Evolutionary conservation across 352 stramenopile genomes (phyloP).

Genomic region (Globisporangium irregulare): DNA sequence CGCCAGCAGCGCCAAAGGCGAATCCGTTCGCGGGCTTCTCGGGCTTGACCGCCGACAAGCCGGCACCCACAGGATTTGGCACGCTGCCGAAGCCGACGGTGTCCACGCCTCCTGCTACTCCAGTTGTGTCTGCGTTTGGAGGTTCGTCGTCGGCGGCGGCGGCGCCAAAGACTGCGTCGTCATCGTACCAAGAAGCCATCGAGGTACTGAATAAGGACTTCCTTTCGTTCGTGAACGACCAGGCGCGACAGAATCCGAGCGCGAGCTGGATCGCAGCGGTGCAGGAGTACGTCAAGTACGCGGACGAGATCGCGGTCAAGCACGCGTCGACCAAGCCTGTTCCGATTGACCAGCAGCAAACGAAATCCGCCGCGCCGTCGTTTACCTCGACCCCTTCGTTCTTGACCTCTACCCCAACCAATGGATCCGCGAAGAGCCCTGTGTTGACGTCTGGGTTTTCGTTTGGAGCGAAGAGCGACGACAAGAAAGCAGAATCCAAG

Average conservation of each 20-base stretch:
- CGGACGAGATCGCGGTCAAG: constrained; percentile 52
- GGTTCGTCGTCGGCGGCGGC: constrained; percentile 4
- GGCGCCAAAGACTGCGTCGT: constrained; percentile 3
- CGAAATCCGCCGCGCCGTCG: constrained; percentile 13
- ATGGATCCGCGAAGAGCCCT: constrained; percentile 11
- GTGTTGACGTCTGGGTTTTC: constrained; percentile 19
- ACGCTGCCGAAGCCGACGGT: constrained; percentile 4
- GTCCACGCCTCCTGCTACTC: neutral
- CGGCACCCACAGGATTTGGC: constrained; percentile 11
- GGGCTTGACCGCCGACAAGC: constrained; percentile 33
- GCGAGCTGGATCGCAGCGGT: constrained; percentile 61
- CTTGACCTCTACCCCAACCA: neutral
- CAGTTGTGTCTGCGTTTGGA: neutral
- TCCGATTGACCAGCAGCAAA: constrained; percentile 28
- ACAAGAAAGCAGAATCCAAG: constrained; percentile 13
- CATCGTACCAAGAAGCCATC: constrained; percentile 73
- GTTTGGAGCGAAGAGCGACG: constrained; percentile 11
- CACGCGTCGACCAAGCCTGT: constrained; percentile 63
- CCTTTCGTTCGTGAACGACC: constrained; percentile 61
- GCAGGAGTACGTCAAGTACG: constrained; percentile 78
- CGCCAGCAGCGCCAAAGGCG: constrained; percentile 17
- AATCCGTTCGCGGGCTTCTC: constrained; percentile 73
- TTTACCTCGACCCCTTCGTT: constrained; percentile 5
- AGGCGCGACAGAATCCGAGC: constrained; percentile 64
- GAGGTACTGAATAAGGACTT: constrained; percentile 83